Evolutionary conservation across 345 rosid species (phyloP).

Genomic region (Angophora floribunda): DNA sequence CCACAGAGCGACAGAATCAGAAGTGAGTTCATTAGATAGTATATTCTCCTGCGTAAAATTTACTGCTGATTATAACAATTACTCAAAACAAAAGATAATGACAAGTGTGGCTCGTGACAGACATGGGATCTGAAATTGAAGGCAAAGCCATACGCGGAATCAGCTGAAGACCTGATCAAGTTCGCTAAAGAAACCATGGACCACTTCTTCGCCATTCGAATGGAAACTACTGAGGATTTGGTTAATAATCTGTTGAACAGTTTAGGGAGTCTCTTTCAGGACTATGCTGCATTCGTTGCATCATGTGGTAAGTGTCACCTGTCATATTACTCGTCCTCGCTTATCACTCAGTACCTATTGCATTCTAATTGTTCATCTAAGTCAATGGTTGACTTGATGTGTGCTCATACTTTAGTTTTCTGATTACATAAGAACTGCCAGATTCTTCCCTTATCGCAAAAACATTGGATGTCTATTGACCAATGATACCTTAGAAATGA

Average conservation of each 20-base stretch:
- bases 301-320: constrained; percentile 52
- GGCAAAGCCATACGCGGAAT: constrained; percentile 73
- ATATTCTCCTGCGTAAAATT: constrained; percentile 31
- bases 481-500: no score
- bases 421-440: not conserved
- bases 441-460: not conserved
- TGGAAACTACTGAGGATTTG: constrained; percentile 61
- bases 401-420: not conserved
- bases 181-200: constrained; percentile 45
- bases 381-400: not conserved
- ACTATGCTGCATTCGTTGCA: constrained; percentile 56
- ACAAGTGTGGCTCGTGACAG: constrained; percentile 14
- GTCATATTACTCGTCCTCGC: not conserved
- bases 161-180: constrained; percentile 60
- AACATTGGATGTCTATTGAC: no score
- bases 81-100: not conserved
- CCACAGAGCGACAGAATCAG: constrained; percentile 52
- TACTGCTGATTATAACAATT: constrained; percentile 35
- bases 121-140: constrained; percentile 93
- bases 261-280: constrained; percentile 47
- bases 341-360: not conserved
- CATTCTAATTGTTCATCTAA: not conserved
- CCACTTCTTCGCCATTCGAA: constrained; percentile 69
- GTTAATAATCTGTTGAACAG: constrained; percentile 61
- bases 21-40: constrained; percentile 28